Evolutionary conservation across 306 rosid species (phyloP).

Genomic region (Vigna hirtella): DNA sequence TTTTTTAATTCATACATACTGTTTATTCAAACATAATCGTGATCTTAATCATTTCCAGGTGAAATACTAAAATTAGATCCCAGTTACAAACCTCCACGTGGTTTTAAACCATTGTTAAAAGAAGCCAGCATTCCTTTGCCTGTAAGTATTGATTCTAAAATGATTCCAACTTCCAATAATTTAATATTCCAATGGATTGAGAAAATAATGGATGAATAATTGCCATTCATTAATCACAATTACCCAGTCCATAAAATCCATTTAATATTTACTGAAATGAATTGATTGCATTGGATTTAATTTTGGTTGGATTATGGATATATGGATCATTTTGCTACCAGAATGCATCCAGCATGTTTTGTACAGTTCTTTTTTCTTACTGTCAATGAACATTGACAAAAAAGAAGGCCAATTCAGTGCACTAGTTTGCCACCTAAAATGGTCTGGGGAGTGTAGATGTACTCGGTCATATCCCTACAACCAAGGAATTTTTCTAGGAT

Average conservation of each 20-base stretch:
- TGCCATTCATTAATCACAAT: neutral
- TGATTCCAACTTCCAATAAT: neutral
- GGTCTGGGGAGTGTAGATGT: neutral
- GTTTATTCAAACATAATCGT: slow-evolving; percentile 35
- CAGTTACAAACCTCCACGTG: slow-evolving; percentile 84
- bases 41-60: slow-evolving; percentile 59
- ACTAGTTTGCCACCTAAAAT: neutral
- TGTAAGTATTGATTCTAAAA: slow-evolving; percentile 66
- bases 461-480: neutral
- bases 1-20: neutral
- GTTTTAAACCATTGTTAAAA: slow-evolving; percentile 82
- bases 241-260: neutral
- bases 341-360: slow-evolving; percentile 32
- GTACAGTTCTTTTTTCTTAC: neutral
- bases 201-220: neutral
- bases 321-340: neutral
- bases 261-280: neutral
- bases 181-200: neutral
- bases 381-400: neutral
- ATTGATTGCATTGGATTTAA: slow-evolving; percentile 6
- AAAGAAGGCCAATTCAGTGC: neutral
- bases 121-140: slow-evolving; percentile 78
- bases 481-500: neutral
- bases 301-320: neutral
- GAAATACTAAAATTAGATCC: slow-evolving; percentile 89